These are phyloP conservation scores for Boletus putidus DNA, from an alignment of 1,284 basidiomycete species.

Conservation along the genomic window DNA sequence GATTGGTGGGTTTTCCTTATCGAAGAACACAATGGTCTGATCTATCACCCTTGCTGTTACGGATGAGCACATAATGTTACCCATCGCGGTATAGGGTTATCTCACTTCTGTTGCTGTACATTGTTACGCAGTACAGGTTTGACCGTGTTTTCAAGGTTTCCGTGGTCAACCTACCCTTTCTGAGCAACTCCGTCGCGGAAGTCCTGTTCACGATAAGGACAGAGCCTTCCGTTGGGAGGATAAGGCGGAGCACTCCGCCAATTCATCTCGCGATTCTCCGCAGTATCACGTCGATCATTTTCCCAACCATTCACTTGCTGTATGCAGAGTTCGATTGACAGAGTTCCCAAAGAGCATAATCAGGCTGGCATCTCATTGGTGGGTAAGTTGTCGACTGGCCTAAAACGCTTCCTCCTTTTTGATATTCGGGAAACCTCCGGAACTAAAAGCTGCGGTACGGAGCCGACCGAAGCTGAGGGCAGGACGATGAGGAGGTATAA, in stretches of 20 bases:
- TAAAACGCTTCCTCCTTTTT: constrained; percentile 1
- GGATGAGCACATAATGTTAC: constrained; percentile 6
- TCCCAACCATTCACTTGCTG: background rate
- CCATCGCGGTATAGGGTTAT: constrained; percentile 5
- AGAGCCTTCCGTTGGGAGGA: constrained; percentile 24
- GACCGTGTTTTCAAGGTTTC: background rate
- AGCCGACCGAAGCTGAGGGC: constrained; percentile 32
- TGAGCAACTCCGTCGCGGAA: background rate
- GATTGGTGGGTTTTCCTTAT: constrained; percentile 31
- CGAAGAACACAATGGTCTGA: constrained; percentile 6
- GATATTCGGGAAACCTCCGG: constrained; percentile 14
- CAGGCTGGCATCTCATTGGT: constrained; percentile 14
- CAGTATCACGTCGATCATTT: constrained; percentile 17
- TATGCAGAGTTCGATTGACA: constrained; percentile 2
- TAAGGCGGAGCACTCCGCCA: constrained; percentile 19
- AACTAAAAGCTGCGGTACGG: constrained; percentile 20
- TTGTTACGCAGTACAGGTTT: background rate
- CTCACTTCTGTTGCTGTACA: background rate
- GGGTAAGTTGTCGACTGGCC: background rate
- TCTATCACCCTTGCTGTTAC: background rate
- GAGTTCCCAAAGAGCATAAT: constrained; percentile 18
- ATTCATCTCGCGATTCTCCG: constrained; percentile 18
- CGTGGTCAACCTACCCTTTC: background rate
- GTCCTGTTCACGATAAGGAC: constrained; percentile 29
- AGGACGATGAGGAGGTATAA: constrained; percentile 32